Base-by-base conservation (phyloP, 225 moss, liverwort and hornwort genomes). In the Lunularia cruciata region DNA sequence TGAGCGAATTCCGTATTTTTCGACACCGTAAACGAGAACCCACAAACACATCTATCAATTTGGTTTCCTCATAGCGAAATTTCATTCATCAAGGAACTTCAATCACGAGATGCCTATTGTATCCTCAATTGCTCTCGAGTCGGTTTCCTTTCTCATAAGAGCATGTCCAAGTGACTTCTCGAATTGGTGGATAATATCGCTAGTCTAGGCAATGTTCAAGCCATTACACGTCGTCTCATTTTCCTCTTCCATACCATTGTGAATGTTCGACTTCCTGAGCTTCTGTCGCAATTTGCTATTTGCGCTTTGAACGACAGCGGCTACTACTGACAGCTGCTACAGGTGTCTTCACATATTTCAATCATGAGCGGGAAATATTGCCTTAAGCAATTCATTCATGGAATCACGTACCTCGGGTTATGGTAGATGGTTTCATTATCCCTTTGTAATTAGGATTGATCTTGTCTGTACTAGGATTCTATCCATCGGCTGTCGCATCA, bases 1-100 rank as follows among this genome's bases (percentile, higher is more conserved):
- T 92, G 72, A 89, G 31, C 51, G 28, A 35, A 5, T 18, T 59
- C 48, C 27, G 4, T 12, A 60, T 25, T 45, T 42, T 26, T 22
- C 19, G 18, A 22, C 3, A 9, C 11, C 1, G 25, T 30, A 16
- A 15, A 2, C 25, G 25, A 12, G 23, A 6, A 14, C 56, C 32
- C 16, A 32, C 56, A 16, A 57, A 4, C 32, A 16, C 1, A 43
- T 43, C 1, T 43, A 10, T 11, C 16, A 2, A 43, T 3, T 11
- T 16, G 16, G 43, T 57, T 0, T 57, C 33, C 56, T 57, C 32
- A 13, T 31, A 5, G 56, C 25, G n/a, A n/a, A n/a, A n/a, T n/a
- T n/a, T n/a, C 56, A 30, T 32, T 30, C 26, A 32, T 2, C 31
- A 57, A 32, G 56, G 32, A 57, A 57, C 56, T 57, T 57, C 31